Percentiles rank a stretch among this genome's conserved stretches.
Evolutionary conservation across 495 filamentous ascomycete genomes (phyloP).

Genomic region (Tuber magnatum): DNA sequence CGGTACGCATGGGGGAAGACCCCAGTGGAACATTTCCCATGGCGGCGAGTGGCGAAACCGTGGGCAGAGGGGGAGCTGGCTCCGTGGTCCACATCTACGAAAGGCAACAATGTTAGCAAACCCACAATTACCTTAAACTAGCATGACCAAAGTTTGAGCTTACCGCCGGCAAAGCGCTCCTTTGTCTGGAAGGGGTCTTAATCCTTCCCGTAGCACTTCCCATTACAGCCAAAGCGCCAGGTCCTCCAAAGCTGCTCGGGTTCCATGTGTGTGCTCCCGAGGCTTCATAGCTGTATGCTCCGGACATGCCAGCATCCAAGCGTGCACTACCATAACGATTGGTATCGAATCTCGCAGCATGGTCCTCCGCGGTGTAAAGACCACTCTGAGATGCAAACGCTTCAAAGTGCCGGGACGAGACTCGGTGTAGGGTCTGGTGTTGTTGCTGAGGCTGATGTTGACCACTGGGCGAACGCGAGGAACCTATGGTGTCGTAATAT

Average conservation of each 20-base stretch:
- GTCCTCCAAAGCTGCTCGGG: conserved; percentile 50
- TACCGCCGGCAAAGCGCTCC: conserved; percentile 56
- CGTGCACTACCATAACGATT: conserved; percentile 54
- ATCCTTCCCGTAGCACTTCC: conserved; percentile 53
- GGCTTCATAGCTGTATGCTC: conserved; percentile 54
- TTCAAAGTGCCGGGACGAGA: conserved; percentile 61
- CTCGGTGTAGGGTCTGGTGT: conserved; percentile 58
- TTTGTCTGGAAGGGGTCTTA: conserved; percentile 51
- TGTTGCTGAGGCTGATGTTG: conserved; percentile 51
- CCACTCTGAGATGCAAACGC: conserved; percentile 55
- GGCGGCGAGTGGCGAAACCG: conserved; percentile 47
- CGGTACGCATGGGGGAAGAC: conserved; percentile 49
- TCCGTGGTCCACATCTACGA: conserved; percentile 57
- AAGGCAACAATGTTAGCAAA: conserved; percentile 21
- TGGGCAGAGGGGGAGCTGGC: conserved; percentile 48
- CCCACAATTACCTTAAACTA: background rate
- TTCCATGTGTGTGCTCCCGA: conserved; percentile 64
- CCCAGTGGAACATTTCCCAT: conserved; percentile 51
- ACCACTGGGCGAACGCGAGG: conserved; percentile 42
- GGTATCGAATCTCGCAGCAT: conserved; percentile 55
- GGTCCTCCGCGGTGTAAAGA: conserved; percentile 55
- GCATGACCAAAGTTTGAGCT: conserved; percentile 30
- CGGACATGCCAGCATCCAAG: conserved; percentile 46
- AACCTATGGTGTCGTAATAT: conserved; percentile 47
- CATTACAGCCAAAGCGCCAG: conserved; percentile 50